Percentiles rank a stretch among this genome's conserved stretches.
Conservation (phyloP, 768 basidiomycete genomes). For the Gautieria morchelliformis region DNA sequence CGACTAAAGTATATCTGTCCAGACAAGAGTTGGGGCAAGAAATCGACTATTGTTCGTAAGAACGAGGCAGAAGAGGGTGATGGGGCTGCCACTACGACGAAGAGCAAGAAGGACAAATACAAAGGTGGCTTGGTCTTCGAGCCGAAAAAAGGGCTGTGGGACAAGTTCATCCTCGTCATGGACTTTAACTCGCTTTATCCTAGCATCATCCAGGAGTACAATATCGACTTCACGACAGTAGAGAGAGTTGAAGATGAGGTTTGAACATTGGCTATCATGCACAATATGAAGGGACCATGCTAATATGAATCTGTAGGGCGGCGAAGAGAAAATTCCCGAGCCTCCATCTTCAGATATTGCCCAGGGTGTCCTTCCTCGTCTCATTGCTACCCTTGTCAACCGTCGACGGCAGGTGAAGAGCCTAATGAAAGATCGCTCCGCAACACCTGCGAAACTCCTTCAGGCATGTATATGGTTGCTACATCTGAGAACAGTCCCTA, state of each 20-base stretch:
- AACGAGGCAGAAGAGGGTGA: constrained; percentile 50
- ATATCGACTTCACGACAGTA: constrained; percentile 98
- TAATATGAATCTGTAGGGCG: constrained; percentile 31
- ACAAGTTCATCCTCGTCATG: constrained; percentile 97
- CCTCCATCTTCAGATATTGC: constrained; percentile 60
- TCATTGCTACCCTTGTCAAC: constrained; percentile 93
- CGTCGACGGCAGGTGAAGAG: constrained; percentile 86
- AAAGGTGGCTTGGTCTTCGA: constrained; percentile 98
- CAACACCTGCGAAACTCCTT: constrained; percentile 62
- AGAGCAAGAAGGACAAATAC: constrained; percentile 85
- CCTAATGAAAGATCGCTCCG: constrained; percentile 83
- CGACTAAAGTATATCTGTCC: constrained; percentile 92
- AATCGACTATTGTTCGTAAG: constrained; percentile 39
- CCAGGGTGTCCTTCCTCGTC: constrained; percentile 90
- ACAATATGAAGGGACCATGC: constrained; percentile 12
- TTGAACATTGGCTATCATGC: constrained; percentile 15
- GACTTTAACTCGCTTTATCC: constrained; percentile 99
- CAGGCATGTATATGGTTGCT: constrained; percentile 48
- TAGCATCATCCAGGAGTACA: constrained; percentile 98
- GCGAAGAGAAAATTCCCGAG: constrained; percentile 84
- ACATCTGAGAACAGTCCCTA: neutral
- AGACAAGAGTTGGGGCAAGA: constrained; percentile 86
- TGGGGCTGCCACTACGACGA: constrained; percentile 28
- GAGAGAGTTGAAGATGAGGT: constrained; percentile 57
- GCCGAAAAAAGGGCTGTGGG: constrained; percentile 92